phyloP scores from a whole-genome alignment of 2,329 filamentous ascomycete species.

The Arthrobotrys sphaeroides region DNA sequence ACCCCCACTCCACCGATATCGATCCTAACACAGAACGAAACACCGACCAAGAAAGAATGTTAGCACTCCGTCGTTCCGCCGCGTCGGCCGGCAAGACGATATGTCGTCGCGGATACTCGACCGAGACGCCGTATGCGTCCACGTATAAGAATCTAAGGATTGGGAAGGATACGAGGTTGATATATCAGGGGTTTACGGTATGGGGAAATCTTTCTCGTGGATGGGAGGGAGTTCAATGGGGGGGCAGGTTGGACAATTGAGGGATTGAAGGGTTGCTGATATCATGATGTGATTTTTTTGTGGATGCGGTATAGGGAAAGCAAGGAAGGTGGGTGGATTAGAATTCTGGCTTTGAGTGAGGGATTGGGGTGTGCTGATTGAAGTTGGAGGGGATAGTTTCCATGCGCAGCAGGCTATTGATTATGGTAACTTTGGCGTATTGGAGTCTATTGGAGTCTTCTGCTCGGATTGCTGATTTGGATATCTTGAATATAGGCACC shows the following conservation, averaged over 20 bases:
- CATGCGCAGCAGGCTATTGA: conserved; percentile 97
- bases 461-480: not conserved
- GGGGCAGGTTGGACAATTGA: not conserved
- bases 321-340: conserved; percentile 50
- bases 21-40: not conserved
- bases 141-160: conserved; percentile 75
- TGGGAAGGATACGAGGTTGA: conserved; percentile 72
- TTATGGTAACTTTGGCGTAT: conserved; percentile 74
- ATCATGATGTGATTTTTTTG: not conserved
- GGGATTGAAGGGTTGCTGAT: conserved; percentile 13
- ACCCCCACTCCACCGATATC: not conserved
- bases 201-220: not conserved
- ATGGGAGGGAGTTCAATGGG: not conserved
- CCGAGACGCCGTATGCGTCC: conserved; percentile 61
- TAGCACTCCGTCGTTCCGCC: conserved; percentile 46
- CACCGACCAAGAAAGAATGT: conserved; percentile 8
- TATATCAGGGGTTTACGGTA: conserved; percentile 76
- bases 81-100: conserved; percentile 31
- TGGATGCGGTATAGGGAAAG: conserved; percentile 35
- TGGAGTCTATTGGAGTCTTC: conserved; percentile 58
- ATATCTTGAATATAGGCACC: conserved; percentile 71
- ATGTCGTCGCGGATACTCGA: conserved; percentile 38
- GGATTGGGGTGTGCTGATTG: conserved; percentile 16
- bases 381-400: conserved; percentile 71
- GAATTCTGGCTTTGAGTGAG: not conserved